Evolutionary conservation across 1,139 yeast species (phyloP).

Genomic region (Nadsonia commutata): DNA sequence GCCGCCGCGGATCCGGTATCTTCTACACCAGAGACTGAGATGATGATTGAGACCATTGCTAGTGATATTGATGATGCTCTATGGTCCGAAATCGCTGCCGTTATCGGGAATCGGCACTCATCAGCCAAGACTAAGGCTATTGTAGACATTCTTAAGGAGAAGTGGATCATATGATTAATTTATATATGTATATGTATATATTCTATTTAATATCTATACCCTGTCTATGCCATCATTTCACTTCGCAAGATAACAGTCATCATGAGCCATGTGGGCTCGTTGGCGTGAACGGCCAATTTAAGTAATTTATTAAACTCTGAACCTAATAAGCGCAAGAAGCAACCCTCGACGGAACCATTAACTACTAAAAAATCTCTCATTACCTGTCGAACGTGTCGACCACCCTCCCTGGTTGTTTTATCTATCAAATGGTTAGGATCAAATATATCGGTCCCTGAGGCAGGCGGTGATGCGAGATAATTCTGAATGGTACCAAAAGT

Average conservation of each 20-base stretch:
- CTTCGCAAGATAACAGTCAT: not conserved
- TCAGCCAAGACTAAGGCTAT: not conserved
- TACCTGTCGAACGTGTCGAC: not conserved
- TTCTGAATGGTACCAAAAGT: not conserved
- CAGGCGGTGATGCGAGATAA: not conserved
- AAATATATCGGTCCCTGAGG: not conserved
- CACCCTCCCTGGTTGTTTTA: not conserved
- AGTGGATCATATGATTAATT: not conserved
- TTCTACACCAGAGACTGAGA: too few species aligned
- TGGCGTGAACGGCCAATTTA: not conserved
- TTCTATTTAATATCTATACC: not conserved
- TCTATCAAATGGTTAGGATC: too few species aligned
- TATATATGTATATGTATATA: not conserved
- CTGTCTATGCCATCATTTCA: not conserved
- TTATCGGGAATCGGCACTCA: not conserved
- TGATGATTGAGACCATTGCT: not conserved
- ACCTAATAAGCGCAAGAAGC: not conserved
- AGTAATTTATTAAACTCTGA: too few species aligned
- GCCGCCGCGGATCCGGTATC: too few species aligned
- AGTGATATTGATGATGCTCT: not conserved
- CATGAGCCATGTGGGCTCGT: not conserved
- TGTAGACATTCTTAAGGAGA: not conserved
- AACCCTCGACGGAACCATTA: not conserved
- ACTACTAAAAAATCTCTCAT: not conserved
- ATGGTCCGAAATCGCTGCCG: not conserved